Conservation (phyloP, 805 yeast genomes). For the Kuraishia molischiana region DNA sequence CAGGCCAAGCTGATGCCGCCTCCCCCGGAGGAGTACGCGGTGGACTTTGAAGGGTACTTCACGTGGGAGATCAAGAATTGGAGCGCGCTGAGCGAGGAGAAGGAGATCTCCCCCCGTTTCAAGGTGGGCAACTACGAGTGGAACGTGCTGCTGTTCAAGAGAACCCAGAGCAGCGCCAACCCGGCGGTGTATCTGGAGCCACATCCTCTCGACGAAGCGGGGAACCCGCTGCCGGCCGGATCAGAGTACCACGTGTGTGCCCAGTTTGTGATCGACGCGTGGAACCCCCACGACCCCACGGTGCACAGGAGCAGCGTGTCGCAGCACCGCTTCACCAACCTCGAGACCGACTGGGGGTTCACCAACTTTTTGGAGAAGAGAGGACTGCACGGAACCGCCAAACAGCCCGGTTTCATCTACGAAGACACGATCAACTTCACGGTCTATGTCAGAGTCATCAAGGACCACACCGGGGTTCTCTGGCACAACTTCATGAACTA, state of each 20-base stretch:
- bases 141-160: constrained; percentile 67
- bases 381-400: constrained; percentile 24
- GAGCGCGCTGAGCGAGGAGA: constrained; percentile 19
- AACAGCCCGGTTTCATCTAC: constrained; percentile 29
- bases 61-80: constrained; percentile 30
- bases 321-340: constrained; percentile 65
- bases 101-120: constrained; percentile 31
- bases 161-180: constrained; percentile 49
- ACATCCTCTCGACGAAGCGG: constrained; percentile 26
- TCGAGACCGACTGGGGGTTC: constrained; percentile 95
- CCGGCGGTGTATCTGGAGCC: constrained; percentile 80
- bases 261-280: constrained; percentile 75
- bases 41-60: constrained; percentile 16
- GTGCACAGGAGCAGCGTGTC: constrained; percentile 55
- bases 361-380: constrained; percentile 58
- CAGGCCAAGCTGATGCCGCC: constrained; percentile 12
- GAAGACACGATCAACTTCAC: constrained; percentile 60
- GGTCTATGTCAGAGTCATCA: constrained; percentile 64
- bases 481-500: constrained; percentile 85
- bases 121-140: constrained; percentile 55
- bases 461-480: constrained; percentile 88
- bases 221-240: constrained; percentile 17
- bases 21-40: constrained; percentile 21
- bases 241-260: constrained; percentile 80
- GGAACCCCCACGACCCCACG: constrained; percentile 68